Base-by-base conservation (phyloP, 768 basidiomycete species). In the Lentinula aciculospora region DNA sequence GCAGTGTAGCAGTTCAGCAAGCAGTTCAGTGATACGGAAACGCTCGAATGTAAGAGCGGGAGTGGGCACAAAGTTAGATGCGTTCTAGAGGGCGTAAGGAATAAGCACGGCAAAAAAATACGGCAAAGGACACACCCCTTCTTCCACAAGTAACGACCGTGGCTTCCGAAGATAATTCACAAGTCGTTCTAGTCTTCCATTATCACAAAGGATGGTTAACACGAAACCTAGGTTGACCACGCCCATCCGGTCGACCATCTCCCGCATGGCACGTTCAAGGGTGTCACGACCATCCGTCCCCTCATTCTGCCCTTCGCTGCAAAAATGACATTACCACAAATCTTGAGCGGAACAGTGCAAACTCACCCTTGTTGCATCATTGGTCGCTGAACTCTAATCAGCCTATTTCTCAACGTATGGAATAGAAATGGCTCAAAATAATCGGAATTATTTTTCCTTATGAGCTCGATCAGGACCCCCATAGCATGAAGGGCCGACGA, bases 341-440 rank as follows among this genome's bases (percentile, higher is more conserved):
- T 15, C 17, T n/a, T n/a, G 7, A 10, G 21, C 42, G 42, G 12
- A 9, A n/a, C n/a, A 44, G 15, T 15, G 13, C 21, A 4, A 29
- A 13, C 36, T 56, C 42, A 44, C 44, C 54, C 40, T 23, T 57
- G 56, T 9, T 66, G 68, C 17, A 45, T 71, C 32, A 83, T 69
- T 49, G 88, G 83, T 63, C 93, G 92, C 65, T 93, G 93, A 4
- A 94, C 81, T 50, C 86, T 84, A 61, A 98, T 94, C 34, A 98
- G 80, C 46, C 93, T 83, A 67, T 94, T 94, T 49, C 95, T 85
- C 42, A 97, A 74, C 1, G 92, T 94, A 66, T 97, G 95, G 73
- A 97, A 98, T 12, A 98, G 80, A 69, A 94, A 96, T 4, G 95
- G 96, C 72, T 99, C 97, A 67, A 97, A 95, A 68, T 94, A 98